These are phyloP conservation scores for Colletotrichum falcatum DNA, from an alignment of 2,329 filamentous ascomycete genomes.

Conservation along the genomic window DNA sequence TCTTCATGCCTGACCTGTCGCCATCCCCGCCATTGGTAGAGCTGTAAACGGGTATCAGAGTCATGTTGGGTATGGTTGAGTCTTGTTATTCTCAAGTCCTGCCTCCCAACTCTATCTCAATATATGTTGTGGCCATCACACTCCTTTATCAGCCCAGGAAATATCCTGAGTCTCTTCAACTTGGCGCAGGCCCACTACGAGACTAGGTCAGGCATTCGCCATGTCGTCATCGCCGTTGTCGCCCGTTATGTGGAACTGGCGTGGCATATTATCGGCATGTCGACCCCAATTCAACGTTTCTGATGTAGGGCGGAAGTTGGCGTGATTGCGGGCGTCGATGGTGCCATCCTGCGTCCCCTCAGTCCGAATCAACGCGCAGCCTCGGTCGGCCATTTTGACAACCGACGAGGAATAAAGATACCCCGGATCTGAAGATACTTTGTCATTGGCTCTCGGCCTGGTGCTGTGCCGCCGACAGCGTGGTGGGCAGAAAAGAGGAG, in stretches of 20 bases:
- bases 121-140: background rate
- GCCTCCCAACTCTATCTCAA: too few species aligned
- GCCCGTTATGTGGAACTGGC: constrained; percentile 32
- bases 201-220: background rate
- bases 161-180: background rate
- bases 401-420: too few species aligned
- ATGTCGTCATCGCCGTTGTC: constrained; percentile 39
- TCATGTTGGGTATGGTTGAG: constrained; percentile 5
- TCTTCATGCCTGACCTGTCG: constrained; percentile 15
- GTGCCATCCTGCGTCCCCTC: constrained; percentile 22
- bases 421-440: background rate
- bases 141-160: constrained; percentile 2
- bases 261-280: constrained; percentile 30
- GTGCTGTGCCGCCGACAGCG: background rate
- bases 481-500: background rate
- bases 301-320: constrained; percentile 31
- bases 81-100: background rate
- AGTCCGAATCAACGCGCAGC: background rate
- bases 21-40: constrained; percentile 16
- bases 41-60: constrained; percentile 26
- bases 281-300: constrained; percentile 23
- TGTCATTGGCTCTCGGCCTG: background rate
- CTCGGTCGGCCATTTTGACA: constrained; percentile 10
- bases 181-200: constrained; percentile 6
- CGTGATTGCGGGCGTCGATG: constrained; percentile 36